Evolutionary conservation across 2,329 filamentous ascomycete species (phyloP).

Genomic region (Coniochaeta hoffmannii): DNA sequence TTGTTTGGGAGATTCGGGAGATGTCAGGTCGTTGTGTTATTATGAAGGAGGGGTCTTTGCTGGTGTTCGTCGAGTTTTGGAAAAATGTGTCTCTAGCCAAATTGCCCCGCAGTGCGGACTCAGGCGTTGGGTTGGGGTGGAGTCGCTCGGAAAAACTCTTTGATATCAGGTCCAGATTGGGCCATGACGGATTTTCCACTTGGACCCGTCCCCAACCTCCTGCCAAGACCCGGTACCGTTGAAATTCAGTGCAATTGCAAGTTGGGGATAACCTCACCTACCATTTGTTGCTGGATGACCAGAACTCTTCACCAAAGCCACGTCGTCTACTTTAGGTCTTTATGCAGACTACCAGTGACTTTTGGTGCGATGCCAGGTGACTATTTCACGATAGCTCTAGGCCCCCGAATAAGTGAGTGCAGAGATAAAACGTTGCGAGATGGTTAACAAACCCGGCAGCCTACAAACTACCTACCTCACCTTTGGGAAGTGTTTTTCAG

Average conservation of each 20-base stretch:
- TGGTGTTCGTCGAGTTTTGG: neutral
- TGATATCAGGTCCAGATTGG: neutral
- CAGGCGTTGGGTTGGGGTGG: neutral
- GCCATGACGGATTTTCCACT: neutral
- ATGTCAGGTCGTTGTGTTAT: neutral
- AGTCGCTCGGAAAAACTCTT: neutral
- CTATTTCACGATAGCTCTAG: too few relatives aligned
- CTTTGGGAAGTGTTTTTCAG: too few relatives aligned
- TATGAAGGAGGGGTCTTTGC: neutral
- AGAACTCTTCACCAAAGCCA: too few relatives aligned
- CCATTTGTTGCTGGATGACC: too few relatives aligned
- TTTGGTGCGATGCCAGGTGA: too few relatives aligned
- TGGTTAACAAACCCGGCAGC: too few relatives aligned
- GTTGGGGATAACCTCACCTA: neutral
- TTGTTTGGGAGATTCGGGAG: neutral
- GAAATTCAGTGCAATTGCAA: neutral
- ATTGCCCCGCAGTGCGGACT: neutral
- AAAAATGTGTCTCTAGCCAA: slow-evolving; percentile 2
- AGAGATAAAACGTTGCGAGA: too few relatives aligned
- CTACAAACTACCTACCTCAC: too few relatives aligned
- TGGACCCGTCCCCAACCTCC: too few relatives aligned
- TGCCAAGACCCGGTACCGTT: neutral
- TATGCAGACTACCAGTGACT: too few relatives aligned
- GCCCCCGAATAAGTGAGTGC: too few relatives aligned
- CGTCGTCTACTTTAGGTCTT: too few relatives aligned